Evolutionary conservation across 306 rosid species (phyloP), one percentile per base, ranked within the genome.

Genomic region (Vachellia collinsii): DNA sequence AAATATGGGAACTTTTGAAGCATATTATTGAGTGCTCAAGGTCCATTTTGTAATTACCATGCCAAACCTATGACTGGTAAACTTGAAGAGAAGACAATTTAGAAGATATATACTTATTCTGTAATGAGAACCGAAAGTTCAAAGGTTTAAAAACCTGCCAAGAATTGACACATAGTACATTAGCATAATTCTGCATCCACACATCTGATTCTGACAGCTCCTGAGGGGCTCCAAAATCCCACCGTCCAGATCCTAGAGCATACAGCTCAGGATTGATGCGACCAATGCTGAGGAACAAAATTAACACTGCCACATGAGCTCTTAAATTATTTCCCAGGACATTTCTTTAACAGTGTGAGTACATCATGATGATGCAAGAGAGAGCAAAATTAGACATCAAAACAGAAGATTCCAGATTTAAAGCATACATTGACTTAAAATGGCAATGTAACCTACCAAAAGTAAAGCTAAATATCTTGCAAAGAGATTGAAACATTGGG

Each of bases 111-210:
- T 68, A 68, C 16, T 41, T 17, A 38, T 68, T 11, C 47, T 20
- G 48, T 25, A 77, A 77, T 68, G 39, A 54, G n/a, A 85, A 71
- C 67, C 51, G 1, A 74, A 62, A 70, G 70, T 74, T 79, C 69
- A 65, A 25, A 53, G 77, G 8, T 6, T 58, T 20, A 22, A 25
- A 74, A 81, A 94, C 99, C 99, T 94, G 97, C 99, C 99, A 94
- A 79, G 97, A 84, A 89, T 94, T 94, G 73, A 90, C 88, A 83
- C 99, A 94, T 29, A 94, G 89, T 22, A 82, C 85, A 67, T 91
- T 91, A 72, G 83, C 97, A 81, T 94, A 93, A 91, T 89, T 88
- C 75, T 83, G 85, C 94, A 93, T 89, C 97, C 92, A 91, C 76
- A 81, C 75, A 74, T 88, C 89, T 73, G 86, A 81, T 76, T 88